Base-by-base conservation (phyloP, 495 filamentous ascomycete species). In the Evernia prunastri region DNA sequence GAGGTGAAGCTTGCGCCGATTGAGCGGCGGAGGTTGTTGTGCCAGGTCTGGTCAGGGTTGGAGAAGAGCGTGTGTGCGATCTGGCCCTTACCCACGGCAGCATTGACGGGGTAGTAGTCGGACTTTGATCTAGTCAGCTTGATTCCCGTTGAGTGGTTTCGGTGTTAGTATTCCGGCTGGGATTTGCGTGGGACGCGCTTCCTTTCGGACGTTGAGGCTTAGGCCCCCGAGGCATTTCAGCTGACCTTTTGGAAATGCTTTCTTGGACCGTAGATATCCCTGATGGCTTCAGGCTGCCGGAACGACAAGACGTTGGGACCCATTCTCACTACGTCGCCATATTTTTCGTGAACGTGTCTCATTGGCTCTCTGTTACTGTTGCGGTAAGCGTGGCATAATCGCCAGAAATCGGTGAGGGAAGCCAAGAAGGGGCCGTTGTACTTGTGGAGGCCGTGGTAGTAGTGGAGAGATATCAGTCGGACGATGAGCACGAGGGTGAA, bases 191-290 rank as follows among this genome's bases (percentile, higher is more conserved):
- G 36, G 12, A 37, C 7, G 6, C 36, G 6, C 12, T 37, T 12
- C 36, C 36, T 37, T 37, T 37, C 36, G 36, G 12, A 37, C 7
- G 12, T 37, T 6, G 7, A 37, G 7, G 12, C 36, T 37, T 37
- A 6, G 7, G 36, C 36, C 12, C 12, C 6, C 36, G 36, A 12
- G 12, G 45, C 7, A 5, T 18, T 27, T 51, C 18, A 43, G 13
- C 73, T 51, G 65, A 89, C 86, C 81, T 92, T 93, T 62, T 76
- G 77, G 70, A 90, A 90, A n/a, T 88, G 88, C 73, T 91, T 91
- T 69, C 91, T 91, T 62, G 92, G 77, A 2, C 90, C 87, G 69
- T 92, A 94, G 35, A 94, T 92, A 11, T 79, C 78, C 70, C 87
- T 89, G 56, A 91, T 74, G 17, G 87, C 84, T 58, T 79, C 78